These are phyloP conservation scores for Aspergillus leporis DNA, from an alignment of 495 filamentous ascomycete species.

Conservation along the genomic window DNA sequence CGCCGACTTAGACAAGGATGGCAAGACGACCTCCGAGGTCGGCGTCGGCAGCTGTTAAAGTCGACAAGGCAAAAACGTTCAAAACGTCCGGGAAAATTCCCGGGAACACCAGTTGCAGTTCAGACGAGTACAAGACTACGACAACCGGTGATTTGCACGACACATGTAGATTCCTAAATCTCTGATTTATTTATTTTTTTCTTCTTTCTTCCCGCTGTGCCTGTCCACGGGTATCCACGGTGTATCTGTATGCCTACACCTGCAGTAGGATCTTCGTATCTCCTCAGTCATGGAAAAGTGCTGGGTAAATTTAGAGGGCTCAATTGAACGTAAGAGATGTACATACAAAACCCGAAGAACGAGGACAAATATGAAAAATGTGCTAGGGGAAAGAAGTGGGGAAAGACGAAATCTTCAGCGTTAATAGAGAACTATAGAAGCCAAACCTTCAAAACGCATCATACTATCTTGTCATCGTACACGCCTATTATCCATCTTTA, in stretches of 20 bases:
- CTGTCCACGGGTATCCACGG: too few species aligned
- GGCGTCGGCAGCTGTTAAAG: background rate
- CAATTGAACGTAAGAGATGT: constrained; percentile 7
- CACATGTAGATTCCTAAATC: background rate
- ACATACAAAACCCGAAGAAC: constrained; percentile 6
- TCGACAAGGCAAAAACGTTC: too few species aligned
- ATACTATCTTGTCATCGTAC: constrained; percentile 27
- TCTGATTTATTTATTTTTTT: background rate
- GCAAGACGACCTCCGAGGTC: too few species aligned
- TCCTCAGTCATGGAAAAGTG: background rate
- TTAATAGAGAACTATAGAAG: constrained; percentile 8
- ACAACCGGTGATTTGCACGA: background rate
- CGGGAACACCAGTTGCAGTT: background rate
- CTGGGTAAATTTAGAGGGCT: background rate
- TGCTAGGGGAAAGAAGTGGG: background rate
- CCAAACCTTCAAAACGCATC: constrained; percentile 3
- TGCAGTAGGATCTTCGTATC: background rate
- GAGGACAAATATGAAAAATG: background rate
- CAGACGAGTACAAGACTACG: background rate
- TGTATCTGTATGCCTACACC: background rate
- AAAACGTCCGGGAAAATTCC: background rate
- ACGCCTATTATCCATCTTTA: constrained; percentile 11
- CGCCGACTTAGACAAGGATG: background rate
- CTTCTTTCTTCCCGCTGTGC: too few species aligned
- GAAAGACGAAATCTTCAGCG: constrained; percentile 7